Conservation (phyloP, 192 early-diverging fungal species). For the Coemansia sp. region DNA sequence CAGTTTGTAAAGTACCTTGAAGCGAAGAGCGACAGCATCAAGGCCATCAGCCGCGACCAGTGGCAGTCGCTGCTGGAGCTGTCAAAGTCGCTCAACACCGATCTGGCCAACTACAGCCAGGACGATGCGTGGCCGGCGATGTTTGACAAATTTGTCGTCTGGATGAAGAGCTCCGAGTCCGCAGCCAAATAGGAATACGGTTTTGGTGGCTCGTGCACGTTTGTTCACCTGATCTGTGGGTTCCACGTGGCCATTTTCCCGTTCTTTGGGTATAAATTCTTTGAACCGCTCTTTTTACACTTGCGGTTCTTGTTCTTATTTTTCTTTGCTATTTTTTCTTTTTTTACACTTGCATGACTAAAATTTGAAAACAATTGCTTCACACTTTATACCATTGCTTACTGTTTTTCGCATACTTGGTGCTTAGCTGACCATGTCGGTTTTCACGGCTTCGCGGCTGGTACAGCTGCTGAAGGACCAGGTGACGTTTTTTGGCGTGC, state of each 20-base stretch:
- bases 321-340: not conserved
- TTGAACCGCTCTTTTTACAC: not conserved
- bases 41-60: constrained; percentile 44
- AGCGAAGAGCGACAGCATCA: constrained; percentile 16
- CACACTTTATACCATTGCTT: not conserved
- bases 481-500: constrained; percentile 10
- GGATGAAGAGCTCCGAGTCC: constrained; percentile 3
- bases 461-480: constrained; percentile 33
- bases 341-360: not conserved
- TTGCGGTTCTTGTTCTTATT: not conserved
- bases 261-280: not conserved
- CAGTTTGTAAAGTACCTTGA: constrained; percentile 39
- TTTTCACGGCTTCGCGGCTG: constrained; percentile 31
- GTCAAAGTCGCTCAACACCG: constrained; percentile 11
- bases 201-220: not conserved
- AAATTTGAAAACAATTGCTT: not conserved
- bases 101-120: constrained; percentile 35
- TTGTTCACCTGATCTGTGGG: not conserved
- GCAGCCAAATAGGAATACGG: not conserved
- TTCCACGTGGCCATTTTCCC: constrained; percentile 9
- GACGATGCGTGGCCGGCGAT: constrained; percentile 48
- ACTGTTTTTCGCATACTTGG: not conserved
- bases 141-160: constrained; percentile 48
- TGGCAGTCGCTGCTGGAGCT: constrained; percentile 48
- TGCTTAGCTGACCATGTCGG: constrained; percentile 15